Conservation (phyloP, 345 rosid species). For the Bruguiera parviflora region DNA sequence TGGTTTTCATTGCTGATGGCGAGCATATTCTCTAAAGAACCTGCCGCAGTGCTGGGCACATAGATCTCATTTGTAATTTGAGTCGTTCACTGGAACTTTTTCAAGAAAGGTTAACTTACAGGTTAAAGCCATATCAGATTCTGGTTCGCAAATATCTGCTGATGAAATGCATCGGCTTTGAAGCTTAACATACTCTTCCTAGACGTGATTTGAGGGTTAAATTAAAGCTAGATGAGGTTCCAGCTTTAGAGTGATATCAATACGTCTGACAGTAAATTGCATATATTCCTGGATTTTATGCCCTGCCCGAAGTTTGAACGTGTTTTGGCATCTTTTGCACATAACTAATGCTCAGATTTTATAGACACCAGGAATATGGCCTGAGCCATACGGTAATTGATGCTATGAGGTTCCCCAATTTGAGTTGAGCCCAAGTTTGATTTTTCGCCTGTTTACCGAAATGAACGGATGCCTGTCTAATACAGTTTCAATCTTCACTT, state of each 20-base stretch:
- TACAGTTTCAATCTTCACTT: background rate
- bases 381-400: background rate
- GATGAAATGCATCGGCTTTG: background rate
- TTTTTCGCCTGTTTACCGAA: too few species aligned
- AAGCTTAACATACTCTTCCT: background rate
- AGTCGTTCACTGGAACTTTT: background rate
- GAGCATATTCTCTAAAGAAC: slow-evolving; percentile 15
- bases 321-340: background rate
- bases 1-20: slow-evolving; percentile 2
- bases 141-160: background rate
- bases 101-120: background rate
- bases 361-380: background rate
- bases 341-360: background rate
- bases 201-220: slow-evolving; percentile 15
- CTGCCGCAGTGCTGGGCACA: background rate
- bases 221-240: slow-evolving; percentile 8
- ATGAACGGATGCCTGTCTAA: too few species aligned
- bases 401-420: too few species aligned
- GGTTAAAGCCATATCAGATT: background rate
- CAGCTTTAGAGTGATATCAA: slow-evolving; percentile 2
- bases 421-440: too few species aligned
- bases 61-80: background rate
- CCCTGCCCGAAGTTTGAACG: background rate
- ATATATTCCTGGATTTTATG: slow-evolving; percentile 1
- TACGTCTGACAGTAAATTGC: slow-evolving; percentile 11